Conservation (phyloP, 208 protist species). For the Leptomonas seymouri region DNA sequence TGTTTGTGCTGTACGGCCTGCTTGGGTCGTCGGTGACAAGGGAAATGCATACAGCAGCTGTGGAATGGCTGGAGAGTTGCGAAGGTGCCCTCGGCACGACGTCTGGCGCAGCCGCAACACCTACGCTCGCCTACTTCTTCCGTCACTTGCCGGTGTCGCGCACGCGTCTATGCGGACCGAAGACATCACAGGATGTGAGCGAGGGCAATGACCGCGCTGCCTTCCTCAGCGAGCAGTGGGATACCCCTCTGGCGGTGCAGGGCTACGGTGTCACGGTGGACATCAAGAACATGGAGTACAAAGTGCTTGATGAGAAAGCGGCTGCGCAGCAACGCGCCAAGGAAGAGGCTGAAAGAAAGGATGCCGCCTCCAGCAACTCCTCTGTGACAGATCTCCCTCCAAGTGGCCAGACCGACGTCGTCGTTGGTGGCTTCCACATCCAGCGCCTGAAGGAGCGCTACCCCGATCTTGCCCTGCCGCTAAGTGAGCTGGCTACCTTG, state of each 20-base stretch:
- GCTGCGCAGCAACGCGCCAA: slow-evolving; percentile 17
- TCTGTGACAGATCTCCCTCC: neutral
- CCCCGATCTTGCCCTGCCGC: slow-evolving; percentile 26
- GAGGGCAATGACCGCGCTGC: neutral
- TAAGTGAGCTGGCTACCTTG: slow-evolving; percentile 48
- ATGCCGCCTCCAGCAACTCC: neutral
- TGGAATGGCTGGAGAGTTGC: slow-evolving; percentile 11
- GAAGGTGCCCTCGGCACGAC: neutral
- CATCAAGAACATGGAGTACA: slow-evolving; percentile 98
- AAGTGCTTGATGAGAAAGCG: slow-evolving; percentile 90
- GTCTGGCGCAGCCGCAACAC: neutral
- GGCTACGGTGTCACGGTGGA: slow-evolving; percentile 96
- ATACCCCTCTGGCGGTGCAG: slow-evolving; percentile 60
- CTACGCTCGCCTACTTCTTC: slow-evolving; percentile 39
- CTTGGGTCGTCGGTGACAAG: slow-evolving; percentile 45
- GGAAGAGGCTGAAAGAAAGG: slow-evolving; percentile 11
- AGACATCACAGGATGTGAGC: neutral
- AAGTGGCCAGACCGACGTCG: neutral
- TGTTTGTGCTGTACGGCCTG: slow-evolving; percentile 69
- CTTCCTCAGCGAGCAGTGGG: slow-evolving; percentile 27
- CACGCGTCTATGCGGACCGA: slow-evolving; percentile 24
- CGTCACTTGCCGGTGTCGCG: slow-evolving; percentile 60
- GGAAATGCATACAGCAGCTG: slow-evolving; percentile 30
- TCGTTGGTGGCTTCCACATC: slow-evolving; percentile 56
- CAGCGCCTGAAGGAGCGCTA: slow-evolving; percentile 37